A percentile compares a stretch with the other conserved stretches of the same genome.
Evolutionary conservation across 192 early-diverging fungal genomes (phyloP).

Genomic region (Dissophora ornata): DNA sequence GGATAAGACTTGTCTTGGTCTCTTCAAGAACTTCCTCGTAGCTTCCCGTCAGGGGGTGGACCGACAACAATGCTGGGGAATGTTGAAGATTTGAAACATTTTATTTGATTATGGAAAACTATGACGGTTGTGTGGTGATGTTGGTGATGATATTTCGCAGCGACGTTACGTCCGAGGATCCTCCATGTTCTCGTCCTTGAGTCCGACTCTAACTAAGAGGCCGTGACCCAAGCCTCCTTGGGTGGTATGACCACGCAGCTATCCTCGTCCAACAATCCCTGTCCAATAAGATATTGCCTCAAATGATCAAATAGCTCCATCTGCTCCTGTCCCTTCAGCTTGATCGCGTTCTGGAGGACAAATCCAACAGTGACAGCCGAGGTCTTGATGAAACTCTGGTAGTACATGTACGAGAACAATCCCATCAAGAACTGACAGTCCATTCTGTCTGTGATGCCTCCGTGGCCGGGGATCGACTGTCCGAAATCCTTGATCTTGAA

Average conservation of each 20-base stretch:
- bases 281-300: constrained; percentile 55
- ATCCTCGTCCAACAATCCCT: constrained; percentile 50
- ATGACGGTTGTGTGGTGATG: too few relatives aligned
- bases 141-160: too few relatives aligned
- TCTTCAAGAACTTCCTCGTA: too few relatives aligned
- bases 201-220: background rate
- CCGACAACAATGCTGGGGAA: too few relatives aligned
- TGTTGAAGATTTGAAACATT: too few relatives aligned
- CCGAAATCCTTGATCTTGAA: constrained; percentile 99
- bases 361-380: constrained; percentile 40
- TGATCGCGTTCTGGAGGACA: constrained; percentile 44
- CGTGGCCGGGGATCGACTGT: constrained; percentile 96
- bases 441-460: constrained; percentile 96
- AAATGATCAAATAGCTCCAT: constrained; percentile 56
- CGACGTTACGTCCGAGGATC: too few relatives aligned
- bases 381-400: constrained; percentile 86
- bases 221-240: constrained; percentile 49
- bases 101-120: too few relatives aligned
- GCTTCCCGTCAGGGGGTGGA: too few relatives aligned
- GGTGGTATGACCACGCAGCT: constrained; percentile 52
- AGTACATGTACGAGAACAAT: constrained; percentile 92
- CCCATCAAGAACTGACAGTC: constrained; percentile 99
- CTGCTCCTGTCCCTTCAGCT: constrained; percentile 48
- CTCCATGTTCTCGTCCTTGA: too few relatives aligned
- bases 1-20: too few relatives aligned